Evolutionary conservation across 176 grass and related monocot species (phyloP).

Genomic region (Avena eriantha): DNA sequence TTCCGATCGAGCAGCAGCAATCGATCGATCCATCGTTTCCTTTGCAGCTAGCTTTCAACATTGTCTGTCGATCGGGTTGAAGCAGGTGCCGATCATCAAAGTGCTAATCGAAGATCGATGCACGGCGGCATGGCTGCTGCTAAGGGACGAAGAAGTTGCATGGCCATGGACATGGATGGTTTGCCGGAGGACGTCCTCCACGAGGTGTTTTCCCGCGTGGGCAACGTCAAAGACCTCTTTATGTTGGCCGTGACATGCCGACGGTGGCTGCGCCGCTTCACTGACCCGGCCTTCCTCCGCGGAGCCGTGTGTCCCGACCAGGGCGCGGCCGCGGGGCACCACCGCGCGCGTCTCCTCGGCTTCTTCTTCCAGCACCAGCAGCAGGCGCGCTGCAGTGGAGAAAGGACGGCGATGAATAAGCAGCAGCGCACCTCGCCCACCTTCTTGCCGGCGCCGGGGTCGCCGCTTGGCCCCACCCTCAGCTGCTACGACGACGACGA

Average conservation of each 20-base stretch:
- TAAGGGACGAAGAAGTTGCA: no score
- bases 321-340: no score
- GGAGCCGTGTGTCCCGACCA: no score
- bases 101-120: no score
- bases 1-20: no score
- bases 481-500: not conserved
- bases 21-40: no score
- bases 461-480: not conserved
- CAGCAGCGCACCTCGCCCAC: not conserved
- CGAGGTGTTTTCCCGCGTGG: constrained; percentile 1
- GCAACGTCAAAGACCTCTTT: constrained; percentile 17
- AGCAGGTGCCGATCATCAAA: no score
- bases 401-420: no score
- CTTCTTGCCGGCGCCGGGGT: constrained; percentile 27
- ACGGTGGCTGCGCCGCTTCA: constrained; percentile 5
- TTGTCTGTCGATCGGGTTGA: no score
- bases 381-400: no score
- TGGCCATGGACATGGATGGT: not conserved
- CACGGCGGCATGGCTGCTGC: no score
- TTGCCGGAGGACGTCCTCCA: not conserved
- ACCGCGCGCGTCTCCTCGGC: constrained; percentile 5
- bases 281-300: constrained; percentile 13
- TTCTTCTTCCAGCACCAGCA: not conserved
- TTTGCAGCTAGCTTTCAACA: no score
- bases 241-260: not conserved